Conservation (phyloP, 1,139 yeast genomes). For the Diutina scorzettiae region DNA sequence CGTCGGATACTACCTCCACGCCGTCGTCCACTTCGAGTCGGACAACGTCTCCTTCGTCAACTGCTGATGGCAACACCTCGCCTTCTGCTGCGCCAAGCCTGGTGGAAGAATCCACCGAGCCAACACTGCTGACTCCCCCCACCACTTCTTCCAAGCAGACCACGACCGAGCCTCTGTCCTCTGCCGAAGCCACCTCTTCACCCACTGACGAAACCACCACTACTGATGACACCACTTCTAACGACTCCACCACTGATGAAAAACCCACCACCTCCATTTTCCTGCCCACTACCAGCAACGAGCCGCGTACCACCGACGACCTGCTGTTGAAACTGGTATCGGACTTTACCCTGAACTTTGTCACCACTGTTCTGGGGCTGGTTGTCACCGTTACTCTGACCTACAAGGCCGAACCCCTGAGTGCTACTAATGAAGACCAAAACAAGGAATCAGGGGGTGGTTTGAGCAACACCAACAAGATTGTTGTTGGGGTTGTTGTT, state of each 20-base stretch:
- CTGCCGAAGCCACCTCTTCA: not conserved
- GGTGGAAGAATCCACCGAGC: not conserved
- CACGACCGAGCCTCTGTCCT: not conserved
- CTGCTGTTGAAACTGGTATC: not conserved
- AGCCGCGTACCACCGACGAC: not conserved
- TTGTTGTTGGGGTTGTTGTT: slow-evolving; percentile 40
- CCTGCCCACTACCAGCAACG: not conserved
- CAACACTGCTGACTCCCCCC: not conserved
- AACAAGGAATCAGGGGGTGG: slow-evolving; percentile 15
- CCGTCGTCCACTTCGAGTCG: not conserved
- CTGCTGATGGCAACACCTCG: too few species aligned
- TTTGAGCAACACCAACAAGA: slow-evolving; percentile 30
- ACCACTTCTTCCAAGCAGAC: not conserved
- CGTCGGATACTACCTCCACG: too few species aligned
- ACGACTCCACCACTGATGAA: not conserved
- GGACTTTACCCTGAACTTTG: not conserved
- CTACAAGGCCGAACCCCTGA: not conserved
- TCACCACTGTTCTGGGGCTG: slow-evolving; percentile 5
- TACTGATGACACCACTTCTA: not conserved
- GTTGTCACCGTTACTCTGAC: slow-evolving; percentile 4
- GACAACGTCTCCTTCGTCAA: too few species aligned
- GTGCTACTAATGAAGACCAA: slow-evolving; percentile 7
- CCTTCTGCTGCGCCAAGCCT: too few species aligned
- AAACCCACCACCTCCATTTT: not conserved
- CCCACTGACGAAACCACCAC: not conserved